Conservation (phyloP, 2,329 filamentous ascomycete species). For the Pseudogymnoascus sp. region DNA sequence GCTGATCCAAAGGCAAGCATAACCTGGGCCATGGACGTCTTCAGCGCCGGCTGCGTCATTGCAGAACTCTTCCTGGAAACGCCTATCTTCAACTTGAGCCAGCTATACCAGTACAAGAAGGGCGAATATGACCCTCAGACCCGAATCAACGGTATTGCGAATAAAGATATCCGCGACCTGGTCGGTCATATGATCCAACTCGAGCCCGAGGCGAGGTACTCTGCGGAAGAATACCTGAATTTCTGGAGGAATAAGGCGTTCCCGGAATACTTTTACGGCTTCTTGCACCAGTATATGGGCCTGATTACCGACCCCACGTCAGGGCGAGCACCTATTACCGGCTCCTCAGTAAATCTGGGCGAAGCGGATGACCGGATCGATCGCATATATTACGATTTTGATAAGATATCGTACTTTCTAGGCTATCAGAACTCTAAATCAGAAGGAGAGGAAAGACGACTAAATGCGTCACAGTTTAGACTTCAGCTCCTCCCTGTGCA, state of each 20-base stretch:
- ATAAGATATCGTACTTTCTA: constrained; percentile 94
- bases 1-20: constrained; percentile 56
- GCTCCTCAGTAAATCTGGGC: constrained; percentile 63
- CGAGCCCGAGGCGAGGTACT: constrained; percentile 84
- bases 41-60: constrained; percentile 93
- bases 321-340: constrained; percentile 64
- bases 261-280: constrained; percentile 93
- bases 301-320: constrained; percentile 86
- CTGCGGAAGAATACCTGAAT: constrained; percentile 86
- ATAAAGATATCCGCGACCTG: constrained; percentile 79
- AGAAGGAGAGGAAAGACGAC: constrained; percentile 20
- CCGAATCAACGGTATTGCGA: constrained; percentile 78
- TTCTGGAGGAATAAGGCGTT: constrained; percentile 92
- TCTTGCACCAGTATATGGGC: constrained; percentile 96
- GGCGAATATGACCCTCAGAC: constrained; percentile 86
- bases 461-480: constrained; percentile 39
- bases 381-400: constrained; percentile 86
- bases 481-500: constrained; percentile 69
- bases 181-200: constrained; percentile 94
- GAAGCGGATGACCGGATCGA: constrained; percentile 94
- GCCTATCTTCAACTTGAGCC: constrained; percentile 94
- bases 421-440: constrained; percentile 52
- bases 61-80: constrained; percentile 92
- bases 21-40: constrained; percentile 97
- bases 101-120: constrained; percentile 88